Percentiles rank a stretch among this genome's conserved stretches.
phyloP scores from a whole-genome alignment of 257 asterid species.

The Capsicum chinense region DNA sequence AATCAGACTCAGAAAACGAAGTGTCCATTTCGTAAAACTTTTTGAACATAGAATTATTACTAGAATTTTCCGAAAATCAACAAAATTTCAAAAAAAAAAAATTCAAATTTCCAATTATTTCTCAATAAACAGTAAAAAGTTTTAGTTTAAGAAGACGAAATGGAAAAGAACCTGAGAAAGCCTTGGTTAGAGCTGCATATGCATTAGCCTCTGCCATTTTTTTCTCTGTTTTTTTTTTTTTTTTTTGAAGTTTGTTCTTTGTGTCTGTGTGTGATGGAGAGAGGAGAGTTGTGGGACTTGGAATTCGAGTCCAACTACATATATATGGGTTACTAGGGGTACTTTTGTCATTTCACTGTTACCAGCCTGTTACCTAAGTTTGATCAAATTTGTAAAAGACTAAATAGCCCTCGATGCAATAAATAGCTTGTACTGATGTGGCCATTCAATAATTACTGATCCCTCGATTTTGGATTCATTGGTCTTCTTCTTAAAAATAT shows the following conservation, averaged over 20 bases:
- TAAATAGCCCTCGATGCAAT: neutral
- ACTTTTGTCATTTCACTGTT: neutral
- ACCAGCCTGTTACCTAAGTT: neutral
- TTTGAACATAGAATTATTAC: too few species aligned
- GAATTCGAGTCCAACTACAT: neutral
- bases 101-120: too few species aligned
- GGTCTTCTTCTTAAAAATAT: too few species aligned
- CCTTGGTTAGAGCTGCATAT: constrained; percentile 58
- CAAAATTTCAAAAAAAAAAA: too few species aligned
- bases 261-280: neutral
- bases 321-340: constrained; percentile 18
- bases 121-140: neutral
- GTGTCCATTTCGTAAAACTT: too few species aligned
- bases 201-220: constrained; percentile 65
- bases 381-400: neutral
- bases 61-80: too few species aligned
- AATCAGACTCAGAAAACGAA: neutral
- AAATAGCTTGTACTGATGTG: neutral
- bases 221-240: neutral
- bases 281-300: neutral
- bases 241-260: neutral
- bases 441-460: neutral
- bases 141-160: neutral
- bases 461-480: too few species aligned
- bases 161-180: constrained; percentile 62